Evolutionary conservation across 148 eudicot genomes (phyloP), one percentile per base, ranked within the genome.

Genomic region (Rhododendron ferrugineum): DNA sequence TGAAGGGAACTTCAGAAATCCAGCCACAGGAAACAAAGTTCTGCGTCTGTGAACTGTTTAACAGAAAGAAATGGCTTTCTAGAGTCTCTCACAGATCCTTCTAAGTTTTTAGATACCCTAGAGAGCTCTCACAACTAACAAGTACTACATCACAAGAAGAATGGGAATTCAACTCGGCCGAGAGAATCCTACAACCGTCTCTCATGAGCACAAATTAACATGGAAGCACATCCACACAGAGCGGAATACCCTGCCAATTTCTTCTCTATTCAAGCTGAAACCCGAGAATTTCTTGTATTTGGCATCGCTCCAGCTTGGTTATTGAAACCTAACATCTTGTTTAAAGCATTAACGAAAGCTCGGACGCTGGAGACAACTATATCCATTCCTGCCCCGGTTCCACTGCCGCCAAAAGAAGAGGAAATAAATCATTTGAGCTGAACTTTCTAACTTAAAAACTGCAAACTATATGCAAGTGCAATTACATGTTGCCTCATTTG

Each of bases 321-420:
- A 86, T 88, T 86, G 89, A 88, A 89, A 40, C 96, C 97, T 79
- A 96, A 73, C 94, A 95, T 90, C 93, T 95, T 96, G 93, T 96
- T 96, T 52, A 96, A 74, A 44, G 99, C 97, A 89, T 95, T 94
- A 47, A 95, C 87, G 83, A 94, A 96, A 37, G 98, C 99, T 84
- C 95, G 93, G 80, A 96, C 97, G 79, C 99, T 96, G 13, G 99
- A 94, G 56, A 96, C 93, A 6, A 96, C 97, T 22, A 96, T 89
- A 86, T 96, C 99, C 93, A 95, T 89, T 84, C 92, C 95, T 72
- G 98, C 93, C 49, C 95, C 98, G 74, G 97, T 96, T 88, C 96
- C 99, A 90, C 99, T 96, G 94, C 50, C 72, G 23, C 79, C 66
- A 83, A 82, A 80, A 68, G 3, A 70, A 52, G 6, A 58, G 22